These are phyloP conservation scores for Helminthosporium solani DNA, from an alignment of 2,329 filamentous ascomycete genomes.

Conservation along the genomic window DNA sequence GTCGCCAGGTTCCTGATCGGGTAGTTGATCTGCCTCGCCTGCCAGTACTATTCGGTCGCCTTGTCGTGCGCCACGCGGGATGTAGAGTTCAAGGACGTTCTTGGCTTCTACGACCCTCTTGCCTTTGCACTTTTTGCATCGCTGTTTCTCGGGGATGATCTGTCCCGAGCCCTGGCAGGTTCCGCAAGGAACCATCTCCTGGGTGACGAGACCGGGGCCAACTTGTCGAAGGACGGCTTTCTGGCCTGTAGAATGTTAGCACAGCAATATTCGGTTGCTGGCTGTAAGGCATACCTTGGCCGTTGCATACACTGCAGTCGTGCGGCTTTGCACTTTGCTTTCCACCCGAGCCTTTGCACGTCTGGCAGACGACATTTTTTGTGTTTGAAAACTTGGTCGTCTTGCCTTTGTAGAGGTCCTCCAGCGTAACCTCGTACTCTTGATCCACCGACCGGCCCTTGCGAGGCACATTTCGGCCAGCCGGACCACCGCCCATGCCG, in stretches of 20 bases:
- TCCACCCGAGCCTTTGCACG: constrained; percentile 85
- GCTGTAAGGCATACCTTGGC: constrained; percentile 56
- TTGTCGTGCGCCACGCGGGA: constrained; percentile 75
- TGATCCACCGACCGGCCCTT: constrained; percentile 84
- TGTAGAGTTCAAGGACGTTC: constrained; percentile 95
- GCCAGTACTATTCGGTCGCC: constrained; percentile 88
- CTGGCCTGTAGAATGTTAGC: constrained; percentile 52
- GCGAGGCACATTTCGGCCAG: constrained; percentile 54
- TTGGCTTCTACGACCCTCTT: constrained; percentile 81
- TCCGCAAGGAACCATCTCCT: constrained; percentile 76
- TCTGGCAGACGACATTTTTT: constrained; percentile 85
- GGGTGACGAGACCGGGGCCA: constrained; percentile 80
- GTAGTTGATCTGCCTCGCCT: constrained; percentile 90
- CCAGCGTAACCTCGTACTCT: constrained; percentile 84
- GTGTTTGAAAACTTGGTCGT: constrained; percentile 95
- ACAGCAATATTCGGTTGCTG: neutral
- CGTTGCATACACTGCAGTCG: constrained; percentile 80
- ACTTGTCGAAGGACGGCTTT: constrained; percentile 78
- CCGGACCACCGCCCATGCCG: constrained; percentile 57
- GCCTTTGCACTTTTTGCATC: constrained; percentile 98
- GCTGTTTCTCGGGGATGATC: constrained; percentile 92
- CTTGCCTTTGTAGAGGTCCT: constrained; percentile 98
- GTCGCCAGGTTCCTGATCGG: constrained; percentile 85
- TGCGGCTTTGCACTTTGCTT: constrained; percentile 88
- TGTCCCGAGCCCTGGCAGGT: constrained; percentile 83